Evolutionary conservation across 352 stramenopile species (phyloP).

Genomic region (Aphanomyces cochlioides): DNA sequence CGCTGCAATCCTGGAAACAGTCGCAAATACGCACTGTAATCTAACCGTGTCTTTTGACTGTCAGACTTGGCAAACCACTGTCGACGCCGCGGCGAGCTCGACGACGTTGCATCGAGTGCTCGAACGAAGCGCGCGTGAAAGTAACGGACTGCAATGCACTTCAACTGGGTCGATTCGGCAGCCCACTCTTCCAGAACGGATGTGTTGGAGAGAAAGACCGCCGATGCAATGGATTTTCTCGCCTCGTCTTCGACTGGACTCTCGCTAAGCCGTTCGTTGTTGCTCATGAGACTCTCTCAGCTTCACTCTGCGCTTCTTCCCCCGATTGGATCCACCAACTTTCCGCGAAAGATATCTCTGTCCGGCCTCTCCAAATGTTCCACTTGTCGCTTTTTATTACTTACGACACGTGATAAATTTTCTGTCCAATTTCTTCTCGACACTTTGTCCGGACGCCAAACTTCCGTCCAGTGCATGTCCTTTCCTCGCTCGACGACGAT

Average conservation of each 20-base stretch:
- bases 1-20: conserved; percentile 22
- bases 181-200: neutral
- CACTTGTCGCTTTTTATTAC: no score
- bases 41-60: neutral
- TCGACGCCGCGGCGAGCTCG: neutral
- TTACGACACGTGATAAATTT: no score
- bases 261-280: neutral
- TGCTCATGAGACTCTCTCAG: neutral
- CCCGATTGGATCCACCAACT: neutral
- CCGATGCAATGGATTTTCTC: neutral
- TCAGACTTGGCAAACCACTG: conserved; percentile 6
- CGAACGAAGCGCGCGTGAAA: conserved; percentile 14
- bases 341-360: neutral
- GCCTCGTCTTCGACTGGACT: neutral
- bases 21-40: neutral
- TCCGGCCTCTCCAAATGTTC: neutral
- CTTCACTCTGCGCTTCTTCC: neutral
- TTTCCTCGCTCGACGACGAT: no score
- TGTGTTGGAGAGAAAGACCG: conserved; percentile 1
- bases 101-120: neutral
- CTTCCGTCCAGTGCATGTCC: no score
- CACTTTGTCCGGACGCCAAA: no score
- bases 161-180: neutral
- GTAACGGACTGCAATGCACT: conserved; percentile 4
- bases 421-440: no score